These are phyloP conservation scores for Perkinsus marinus DNA, from an alignment of 169 alveolate genomes.

Conservation along the genomic window DNA sequence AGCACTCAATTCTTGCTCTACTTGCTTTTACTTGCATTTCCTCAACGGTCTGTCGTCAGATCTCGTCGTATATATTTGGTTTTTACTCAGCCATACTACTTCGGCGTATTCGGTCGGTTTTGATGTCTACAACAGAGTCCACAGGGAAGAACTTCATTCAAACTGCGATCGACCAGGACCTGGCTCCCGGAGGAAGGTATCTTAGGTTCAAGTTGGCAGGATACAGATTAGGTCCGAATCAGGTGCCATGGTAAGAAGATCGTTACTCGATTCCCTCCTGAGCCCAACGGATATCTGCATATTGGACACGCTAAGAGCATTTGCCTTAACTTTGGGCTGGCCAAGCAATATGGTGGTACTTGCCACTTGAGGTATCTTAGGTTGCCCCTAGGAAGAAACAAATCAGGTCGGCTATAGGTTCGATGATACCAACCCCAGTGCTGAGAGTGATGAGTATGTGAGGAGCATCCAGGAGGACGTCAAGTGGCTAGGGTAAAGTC, in stretches of 20 bases:
- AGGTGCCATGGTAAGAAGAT: slow-evolving; percentile 22
- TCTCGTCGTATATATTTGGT: background rate
- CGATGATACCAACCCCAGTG: slow-evolving; percentile 98
- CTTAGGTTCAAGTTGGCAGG: background rate
- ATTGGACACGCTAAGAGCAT: slow-evolving; percentile 99
- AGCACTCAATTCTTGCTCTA: background rate
- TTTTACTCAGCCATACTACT: background rate
- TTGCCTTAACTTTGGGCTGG: slow-evolving; percentile 85
- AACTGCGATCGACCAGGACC: background rate
- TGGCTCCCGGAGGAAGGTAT: background rate
- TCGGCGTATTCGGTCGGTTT: background rate
- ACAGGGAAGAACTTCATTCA: background rate
- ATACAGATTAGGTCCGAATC: background rate
- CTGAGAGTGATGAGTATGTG: slow-evolving; percentile 85
- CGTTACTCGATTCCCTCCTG: slow-evolving; percentile 98
- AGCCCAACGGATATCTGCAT: slow-evolving; percentile 99
- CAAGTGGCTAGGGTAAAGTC: slow-evolving; percentile 84
- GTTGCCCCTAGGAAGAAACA: background rate
- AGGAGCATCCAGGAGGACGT: slow-evolving; percentile 77
- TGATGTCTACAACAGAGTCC: background rate
- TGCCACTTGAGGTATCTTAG: slow-evolving; percentile 71
- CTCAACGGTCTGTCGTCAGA: background rate
- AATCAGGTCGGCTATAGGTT: slow-evolving; percentile 18
- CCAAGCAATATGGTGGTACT: slow-evolving; percentile 77
- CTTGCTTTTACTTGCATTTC: background rate